Conservation (phyloP, 352 stramenopile genomes). For the Phytophthora ohioensis region DNA sequence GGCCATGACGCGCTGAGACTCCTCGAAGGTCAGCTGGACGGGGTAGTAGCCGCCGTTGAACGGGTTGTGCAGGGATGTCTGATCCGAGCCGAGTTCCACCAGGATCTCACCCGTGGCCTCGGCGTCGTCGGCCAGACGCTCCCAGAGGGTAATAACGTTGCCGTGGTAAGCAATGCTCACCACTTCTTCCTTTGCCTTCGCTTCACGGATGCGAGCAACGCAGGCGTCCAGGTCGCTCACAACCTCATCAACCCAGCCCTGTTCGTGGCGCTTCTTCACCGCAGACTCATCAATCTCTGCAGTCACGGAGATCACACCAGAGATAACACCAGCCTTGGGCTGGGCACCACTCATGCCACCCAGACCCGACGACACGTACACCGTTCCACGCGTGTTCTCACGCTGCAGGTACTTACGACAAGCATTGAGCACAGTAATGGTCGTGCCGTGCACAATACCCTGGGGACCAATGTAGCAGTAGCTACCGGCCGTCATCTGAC, state of each 20-base stretch:
- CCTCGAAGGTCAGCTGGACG: conserved; percentile 83
- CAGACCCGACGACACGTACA: conserved; percentile 89
- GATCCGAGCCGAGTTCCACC: conserved; percentile 88
- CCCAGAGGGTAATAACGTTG: conserved; percentile 91
- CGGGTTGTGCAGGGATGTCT: conserved; percentile 92
- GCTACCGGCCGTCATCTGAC: conserved; percentile 92
- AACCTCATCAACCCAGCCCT: conserved; percentile 90
- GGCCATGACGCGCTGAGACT: conserved; percentile 85
- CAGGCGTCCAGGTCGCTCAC: conserved; percentile 72
- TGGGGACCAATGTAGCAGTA: conserved; percentile 94
- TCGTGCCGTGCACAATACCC: conserved; percentile 92
- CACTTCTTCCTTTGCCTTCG: conserved; percentile 65
- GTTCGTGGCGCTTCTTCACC: conserved; percentile 87
- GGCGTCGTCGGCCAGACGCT: conserved; percentile 76
- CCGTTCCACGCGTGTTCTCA: conserved; percentile 75
- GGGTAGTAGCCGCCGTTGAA: conserved; percentile 93
- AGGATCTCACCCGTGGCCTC: conserved; percentile 74
- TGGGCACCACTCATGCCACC: conserved; percentile 91
- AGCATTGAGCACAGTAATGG: conserved; percentile 91
- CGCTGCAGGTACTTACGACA: conserved; percentile 87
- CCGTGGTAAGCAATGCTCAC: conserved; percentile 88
- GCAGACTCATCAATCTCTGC: conserved; percentile 83
- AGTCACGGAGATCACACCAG: conserved; percentile 86
- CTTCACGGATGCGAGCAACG: conserved; percentile 65
- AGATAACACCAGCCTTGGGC: conserved; percentile 87